These are phyloP conservation scores for Penicillium pulvis DNA, from an alignment of 495 filamentous ascomycete genomes.

Conservation along the genomic window DNA sequence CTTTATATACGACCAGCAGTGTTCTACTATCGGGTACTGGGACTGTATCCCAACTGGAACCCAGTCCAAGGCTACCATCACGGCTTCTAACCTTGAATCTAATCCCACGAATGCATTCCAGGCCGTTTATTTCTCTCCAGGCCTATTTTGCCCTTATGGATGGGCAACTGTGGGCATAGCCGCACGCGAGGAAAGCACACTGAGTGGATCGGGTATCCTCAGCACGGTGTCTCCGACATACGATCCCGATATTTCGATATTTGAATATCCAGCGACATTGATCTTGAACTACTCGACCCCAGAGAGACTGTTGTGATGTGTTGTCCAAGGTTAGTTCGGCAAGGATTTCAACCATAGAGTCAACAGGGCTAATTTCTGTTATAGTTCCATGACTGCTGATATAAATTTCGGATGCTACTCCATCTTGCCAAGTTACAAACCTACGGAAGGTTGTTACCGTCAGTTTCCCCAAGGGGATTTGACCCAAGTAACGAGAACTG, in stretches of 20 bases:
- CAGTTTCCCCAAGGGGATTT: neutral
- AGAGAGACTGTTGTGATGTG: neutral
- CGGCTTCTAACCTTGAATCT: neutral
- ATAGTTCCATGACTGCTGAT: neutral
- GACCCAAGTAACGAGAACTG: neutral
- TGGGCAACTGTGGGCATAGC: slow-evolving; percentile 7
- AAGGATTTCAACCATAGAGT: neutral
- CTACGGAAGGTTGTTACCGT: neutral
- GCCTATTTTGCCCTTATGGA: slow-evolving; percentile 8
- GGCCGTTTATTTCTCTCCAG: slow-evolving; percentile 3
- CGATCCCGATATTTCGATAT: neutral
- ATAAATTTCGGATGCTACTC: neutral
- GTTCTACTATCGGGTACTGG: neutral
- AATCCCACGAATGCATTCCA: neutral
- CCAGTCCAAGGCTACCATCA: neutral
- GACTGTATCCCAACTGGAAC: neutral
- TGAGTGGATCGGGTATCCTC: slow-evolving; percentile 3
- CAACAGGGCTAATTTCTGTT: neutral
- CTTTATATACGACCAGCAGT: neutral
- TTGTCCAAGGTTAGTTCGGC: neutral
- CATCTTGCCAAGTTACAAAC: neutral
- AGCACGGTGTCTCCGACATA: neutral
- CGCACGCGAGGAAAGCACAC: neutral
- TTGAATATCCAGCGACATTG: neutral
- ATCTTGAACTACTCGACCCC: neutral